Percentiles rank a stretch among this genome's conserved stretches.
Conservation (phyloP, 257 asterid genomes). For the Pogostemon cablin region DNA sequence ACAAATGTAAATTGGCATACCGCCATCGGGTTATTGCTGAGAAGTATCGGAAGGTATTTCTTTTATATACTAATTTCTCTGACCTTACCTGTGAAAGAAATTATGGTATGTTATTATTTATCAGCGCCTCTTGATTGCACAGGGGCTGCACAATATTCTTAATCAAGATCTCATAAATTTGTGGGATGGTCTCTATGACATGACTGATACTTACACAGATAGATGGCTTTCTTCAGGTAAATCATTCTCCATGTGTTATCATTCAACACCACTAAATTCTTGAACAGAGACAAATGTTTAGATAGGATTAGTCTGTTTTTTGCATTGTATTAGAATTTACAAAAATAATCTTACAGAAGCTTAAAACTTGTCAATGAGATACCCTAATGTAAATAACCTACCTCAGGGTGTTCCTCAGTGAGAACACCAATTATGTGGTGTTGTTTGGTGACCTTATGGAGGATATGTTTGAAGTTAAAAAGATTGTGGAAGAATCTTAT, state of each 20-base stretch:
- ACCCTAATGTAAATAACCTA: slow-evolving; percentile 18
- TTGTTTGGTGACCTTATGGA: background rate
- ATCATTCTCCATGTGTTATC: slow-evolving; percentile 16
- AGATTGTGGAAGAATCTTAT: too few species aligned
- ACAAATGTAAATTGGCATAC: slow-evolving; percentile 77
- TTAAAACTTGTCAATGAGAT: background rate
- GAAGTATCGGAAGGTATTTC: slow-evolving; percentile 73
- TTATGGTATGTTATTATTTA: slow-evolving; percentile 4
- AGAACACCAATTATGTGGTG: background rate
- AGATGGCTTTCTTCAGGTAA: slow-evolving; percentile 92
- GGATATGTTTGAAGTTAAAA: slow-evolving; percentile 7
- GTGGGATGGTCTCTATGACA: slow-evolving; percentile 70
- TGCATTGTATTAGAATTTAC: background rate
- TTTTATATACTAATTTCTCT: slow-evolving; percentile 20
- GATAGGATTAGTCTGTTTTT: slow-evolving; percentile 10
- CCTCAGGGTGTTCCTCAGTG: background rate
- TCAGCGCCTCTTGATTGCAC: slow-evolving; percentile 33
- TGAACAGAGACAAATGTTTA: background rate
- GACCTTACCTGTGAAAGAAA: slow-evolving; percentile 1
- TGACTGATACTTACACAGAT: slow-evolving; percentile 83
- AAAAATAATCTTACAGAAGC: slow-evolving; percentile 14
- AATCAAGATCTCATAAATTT: slow-evolving; percentile 55
- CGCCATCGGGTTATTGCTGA: slow-evolving; percentile 71
- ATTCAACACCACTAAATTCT: slow-evolving; percentile 28
- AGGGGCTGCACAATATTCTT: slow-evolving; percentile 72